Evolutionary conservation across 1,139 yeast species (phyloP), one percentile per base, ranked within the genome.

Genomic region (Yamadazyma mexicana): DNA sequence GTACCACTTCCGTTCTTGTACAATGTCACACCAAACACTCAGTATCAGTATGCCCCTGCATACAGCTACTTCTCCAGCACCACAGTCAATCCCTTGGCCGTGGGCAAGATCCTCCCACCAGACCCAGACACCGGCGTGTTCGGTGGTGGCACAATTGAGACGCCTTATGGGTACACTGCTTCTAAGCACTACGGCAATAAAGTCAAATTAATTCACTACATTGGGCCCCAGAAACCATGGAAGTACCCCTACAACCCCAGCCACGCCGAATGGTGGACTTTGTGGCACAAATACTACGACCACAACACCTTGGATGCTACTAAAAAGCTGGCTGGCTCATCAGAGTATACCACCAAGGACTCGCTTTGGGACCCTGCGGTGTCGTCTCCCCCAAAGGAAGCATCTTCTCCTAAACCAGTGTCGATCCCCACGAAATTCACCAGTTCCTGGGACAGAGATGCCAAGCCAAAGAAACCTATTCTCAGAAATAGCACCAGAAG

Each of bases 191-290:
- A 46, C 16, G 41, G 54, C 1, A 49, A 52, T 11, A 63, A 61
- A 40, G 75, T 88, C 36, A 77, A 78, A 43, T 66, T 85, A 28
- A 69, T 87, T 17, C 98, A 92, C 61, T 92, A 83, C 54, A 87
- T 89, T 48, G 98, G 98, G 1, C 65, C 77, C 1, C 51, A 58
- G 30, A 91, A 92, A 60, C 98, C 98, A 1, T 92, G 98, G 98
- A 58, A 59, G 29, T 49, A 49, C 39, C 46, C 51, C 2, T 45
- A 45, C 30, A 34, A 46, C 27, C 46, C 58, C 3, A 47, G 53
- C 10, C 67, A 62, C 44, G 54, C 50, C 29, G 61, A 57, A 36
- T 75, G 79, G 77, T 74, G 79, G 79, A 49, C 52, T n/a, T 53
- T 58, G 17, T 73, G 75, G 75, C 49, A 56, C 34, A 58, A 56